Percentiles rank a stretch among this genome's conserved stretches.
These are phyloP conservation scores for Euphorbia pulcherrima DNA, from an alignment of 345 rosid genomes.

Conservation along the genomic window DNA sequence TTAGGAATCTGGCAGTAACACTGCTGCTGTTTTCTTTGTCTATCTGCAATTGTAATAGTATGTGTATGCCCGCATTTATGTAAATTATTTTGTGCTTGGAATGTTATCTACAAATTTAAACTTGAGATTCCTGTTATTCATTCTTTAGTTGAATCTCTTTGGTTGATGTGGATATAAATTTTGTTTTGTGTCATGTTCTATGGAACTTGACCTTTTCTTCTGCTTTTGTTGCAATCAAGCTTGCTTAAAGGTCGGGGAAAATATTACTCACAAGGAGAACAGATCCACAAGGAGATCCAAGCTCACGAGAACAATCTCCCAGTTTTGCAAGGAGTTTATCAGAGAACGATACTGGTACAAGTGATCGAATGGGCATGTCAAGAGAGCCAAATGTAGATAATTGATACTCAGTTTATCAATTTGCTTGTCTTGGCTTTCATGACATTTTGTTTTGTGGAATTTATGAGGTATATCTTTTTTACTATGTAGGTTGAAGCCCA, in stretches of 20 bases:
- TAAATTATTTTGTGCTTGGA: background rate
- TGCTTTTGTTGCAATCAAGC: conserved; percentile 33
- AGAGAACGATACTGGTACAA: conserved; percentile 63
- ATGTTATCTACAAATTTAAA: background rate
- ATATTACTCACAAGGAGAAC: conserved; percentile 73
- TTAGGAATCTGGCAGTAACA: background rate
- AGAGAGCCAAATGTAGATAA: conserved; percentile 38
- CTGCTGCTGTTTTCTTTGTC: background rate
- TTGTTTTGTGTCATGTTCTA: background rate
- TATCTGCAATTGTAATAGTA: background rate
- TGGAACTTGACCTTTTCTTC: background rate
- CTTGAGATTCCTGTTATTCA: background rate
- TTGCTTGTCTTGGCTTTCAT: background rate
- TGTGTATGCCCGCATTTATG: background rate
- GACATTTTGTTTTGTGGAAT: background rate
- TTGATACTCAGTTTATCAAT: background rate
- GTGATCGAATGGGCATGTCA: conserved; percentile 42
- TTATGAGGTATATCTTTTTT: conserved; percentile 10
- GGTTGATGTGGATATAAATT: background rate
- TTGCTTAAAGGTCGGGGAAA: conserved; percentile 86
- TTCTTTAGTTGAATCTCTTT: background rate
- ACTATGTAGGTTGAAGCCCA: conserved; percentile 45
- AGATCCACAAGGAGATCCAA: conserved; percentile 50
- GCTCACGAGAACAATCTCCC: conserved; percentile 46
- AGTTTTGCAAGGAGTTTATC: conserved; percentile 67